Conservation (phyloP, 495 filamentous ascomycete species). For the Arthonia radiata region DNA sequence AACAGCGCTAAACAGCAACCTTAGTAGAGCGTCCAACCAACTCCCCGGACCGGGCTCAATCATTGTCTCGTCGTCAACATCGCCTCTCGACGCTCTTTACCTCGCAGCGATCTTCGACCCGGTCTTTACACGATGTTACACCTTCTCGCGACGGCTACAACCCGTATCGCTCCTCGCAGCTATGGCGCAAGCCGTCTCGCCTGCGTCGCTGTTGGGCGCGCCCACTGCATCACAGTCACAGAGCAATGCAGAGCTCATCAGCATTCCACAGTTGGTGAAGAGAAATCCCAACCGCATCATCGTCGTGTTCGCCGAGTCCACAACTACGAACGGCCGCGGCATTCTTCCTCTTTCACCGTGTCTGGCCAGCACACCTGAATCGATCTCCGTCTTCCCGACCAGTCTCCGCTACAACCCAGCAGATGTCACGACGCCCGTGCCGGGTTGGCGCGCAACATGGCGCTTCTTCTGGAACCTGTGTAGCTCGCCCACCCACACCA, state of each 20-base stretch:
- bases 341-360: conserved; percentile 61
- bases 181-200: conserved; percentile 44
- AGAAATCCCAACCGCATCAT: conserved; percentile 49
- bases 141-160: conserved; percentile 42
- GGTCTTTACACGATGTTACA: conserved; percentile 69
- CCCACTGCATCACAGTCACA: no score
- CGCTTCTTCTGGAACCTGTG: conserved; percentile 63
- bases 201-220: conserved; percentile 23
- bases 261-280: conserved; percentile 32
- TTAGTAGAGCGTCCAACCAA: no score
- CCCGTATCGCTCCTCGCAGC: conserved; percentile 51
- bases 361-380: conserved; percentile 35
- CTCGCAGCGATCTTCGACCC: conserved; percentile 94
- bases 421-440: conserved; percentile 79
- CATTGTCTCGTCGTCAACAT: conserved; percentile 76
- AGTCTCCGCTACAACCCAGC: conserved; percentile 66
- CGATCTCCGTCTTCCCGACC: conserved; percentile 62
- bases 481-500: conserved; percentile 65
- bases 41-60: conserved; percentile 53
- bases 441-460: conserved; percentile 28
- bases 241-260: conserved; percentile 27
- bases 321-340: conserved; percentile 78
- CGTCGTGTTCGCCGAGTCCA: conserved; percentile 77
- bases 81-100: conserved; percentile 79
- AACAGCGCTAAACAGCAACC: conserved; percentile 24